Conservation (phyloP, 2,329 filamentous ascomycete species). For the Stagonosporopsis vannaccii region DNA sequence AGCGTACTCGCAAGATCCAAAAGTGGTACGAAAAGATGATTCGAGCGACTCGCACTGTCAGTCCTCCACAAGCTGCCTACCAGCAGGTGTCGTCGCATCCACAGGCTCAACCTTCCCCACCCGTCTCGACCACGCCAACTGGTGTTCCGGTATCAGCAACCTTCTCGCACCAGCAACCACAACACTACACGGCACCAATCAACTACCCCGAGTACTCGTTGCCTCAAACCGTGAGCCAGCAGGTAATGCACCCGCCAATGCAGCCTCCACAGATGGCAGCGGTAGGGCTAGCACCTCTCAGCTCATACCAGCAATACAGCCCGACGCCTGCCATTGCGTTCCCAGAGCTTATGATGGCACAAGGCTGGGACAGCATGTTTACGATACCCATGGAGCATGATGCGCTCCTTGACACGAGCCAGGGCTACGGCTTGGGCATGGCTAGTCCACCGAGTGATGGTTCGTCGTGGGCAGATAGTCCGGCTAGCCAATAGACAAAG, state of each 20-base stretch:
- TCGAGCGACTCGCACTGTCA: constrained; percentile 25
- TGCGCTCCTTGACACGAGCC: constrained; percentile 27
- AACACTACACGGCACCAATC: constrained; percentile 11
- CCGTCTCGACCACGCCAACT: constrained; percentile 12
- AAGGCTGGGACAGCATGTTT: constrained; percentile 39
- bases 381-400: constrained; percentile 40
- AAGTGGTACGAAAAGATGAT: constrained; percentile 42
- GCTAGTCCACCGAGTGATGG: constrained; percentile 32
- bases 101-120: constrained; percentile 6
- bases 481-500: constrained; percentile 11
- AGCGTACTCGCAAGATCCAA: constrained; percentile 37
- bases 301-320: constrained; percentile 26
- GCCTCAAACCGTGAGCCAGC: constrained; percentile 4
- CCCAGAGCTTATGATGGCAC: constrained; percentile 37
- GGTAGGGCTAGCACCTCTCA: constrained; percentile 29
- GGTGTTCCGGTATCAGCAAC: constrained; percentile 27
- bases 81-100: constrained; percentile 4
- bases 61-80: constrained; percentile 15
- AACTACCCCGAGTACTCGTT: constrained; percentile 17
- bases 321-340: constrained; percentile 32
- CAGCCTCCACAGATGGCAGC: constrained; percentile 16
- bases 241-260: constrained; percentile 4
- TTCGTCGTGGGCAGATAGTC: constrained; percentile 23
- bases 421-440: constrained; percentile 31
- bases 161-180: constrained; percentile 30